Evolutionary conservation across 768 basidiomycete species (phyloP).

Genomic region (Lactarius tabidus): DNA sequence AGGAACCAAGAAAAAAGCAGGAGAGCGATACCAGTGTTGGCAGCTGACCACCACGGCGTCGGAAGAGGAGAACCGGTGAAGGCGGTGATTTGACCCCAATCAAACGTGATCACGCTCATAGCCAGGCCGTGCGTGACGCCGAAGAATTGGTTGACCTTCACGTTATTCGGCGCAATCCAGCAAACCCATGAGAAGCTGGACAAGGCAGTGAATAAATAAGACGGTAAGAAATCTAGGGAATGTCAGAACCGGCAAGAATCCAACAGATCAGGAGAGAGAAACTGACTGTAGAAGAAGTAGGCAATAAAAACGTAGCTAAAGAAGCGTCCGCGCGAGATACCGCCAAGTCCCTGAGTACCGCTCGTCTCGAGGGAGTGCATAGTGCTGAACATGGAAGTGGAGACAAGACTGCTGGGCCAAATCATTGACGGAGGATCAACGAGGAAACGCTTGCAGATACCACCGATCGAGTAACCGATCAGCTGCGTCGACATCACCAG

Average conservation of each 20-base stretch:
- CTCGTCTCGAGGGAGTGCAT: conserved; percentile 36
- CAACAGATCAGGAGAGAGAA: conserved; percentile 4
- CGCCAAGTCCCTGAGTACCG: conserved; percentile 42
- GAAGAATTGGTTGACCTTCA: conserved; percentile 66
- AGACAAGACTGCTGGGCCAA: conserved; percentile 42
- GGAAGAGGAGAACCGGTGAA: conserved; percentile 57
- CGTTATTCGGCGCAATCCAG: conserved; percentile 80
- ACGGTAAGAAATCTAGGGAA: neutral
- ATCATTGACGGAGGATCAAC: conserved; percentile 43
- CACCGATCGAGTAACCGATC: conserved; percentile 42
- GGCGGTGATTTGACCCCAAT: conserved; percentile 70
- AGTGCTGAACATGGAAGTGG: conserved; percentile 43
- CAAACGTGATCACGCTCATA: conserved; percentile 86
- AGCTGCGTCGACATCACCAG: conserved; percentile 41
- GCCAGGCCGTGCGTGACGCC: conserved; percentile 43
- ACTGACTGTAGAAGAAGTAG: conserved; percentile 45
- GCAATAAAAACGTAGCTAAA: conserved; percentile 43
- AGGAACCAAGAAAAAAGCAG: conserved; percentile 57
- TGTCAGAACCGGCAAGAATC: neutral
- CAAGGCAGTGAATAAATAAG: conserved; percentile 18
- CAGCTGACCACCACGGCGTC: conserved; percentile 78
- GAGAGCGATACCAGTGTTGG: conserved; percentile 79
- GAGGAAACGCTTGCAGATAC: conserved; percentile 41
- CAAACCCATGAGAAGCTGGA: conserved; percentile 75
- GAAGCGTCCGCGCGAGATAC: conserved; percentile 50